Percentiles rank a stretch among this genome's conserved stretches.
These are phyloP conservation scores for Boletus reticulatus DNA, from an alignment of 768 basidiomycete species.

Conservation along the genomic window DNA sequence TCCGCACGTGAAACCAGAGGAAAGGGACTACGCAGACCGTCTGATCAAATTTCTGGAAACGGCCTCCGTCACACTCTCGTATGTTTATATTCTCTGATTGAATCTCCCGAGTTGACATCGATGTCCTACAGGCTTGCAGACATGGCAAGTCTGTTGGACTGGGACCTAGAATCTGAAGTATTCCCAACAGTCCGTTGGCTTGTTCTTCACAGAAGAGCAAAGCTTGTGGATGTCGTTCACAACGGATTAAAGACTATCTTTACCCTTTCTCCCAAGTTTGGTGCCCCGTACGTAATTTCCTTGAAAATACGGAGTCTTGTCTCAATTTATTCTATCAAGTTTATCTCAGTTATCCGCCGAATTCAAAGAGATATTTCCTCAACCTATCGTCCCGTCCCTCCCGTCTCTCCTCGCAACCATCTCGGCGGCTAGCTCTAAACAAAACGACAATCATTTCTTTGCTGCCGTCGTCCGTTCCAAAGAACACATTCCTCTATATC, in stretches of 20 bases:
- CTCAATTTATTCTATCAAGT: conserved; percentile 1
- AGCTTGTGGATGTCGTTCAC: conserved; percentile 85
- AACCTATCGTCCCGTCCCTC: conserved; percentile 63
- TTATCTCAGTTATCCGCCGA: conserved; percentile 48
- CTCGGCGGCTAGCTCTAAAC: conserved; percentile 63
- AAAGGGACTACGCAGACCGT: conserved; percentile 65
- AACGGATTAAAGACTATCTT: conserved; percentile 79
- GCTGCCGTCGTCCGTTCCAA: conserved; percentile 71
- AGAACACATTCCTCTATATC: conserved; percentile 66
- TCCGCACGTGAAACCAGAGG: conserved; percentile 60
- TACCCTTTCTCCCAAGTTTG: conserved; percentile 64
- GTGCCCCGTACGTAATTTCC: conserved; percentile 50
- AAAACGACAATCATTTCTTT: conserved; percentile 73
- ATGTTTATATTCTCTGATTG: conserved; percentile 28
- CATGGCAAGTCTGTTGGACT: conserved; percentile 77
- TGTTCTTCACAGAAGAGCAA: conserved; percentile 86
- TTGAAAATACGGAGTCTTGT: neutral
- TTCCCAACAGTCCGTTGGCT: conserved; percentile 92
- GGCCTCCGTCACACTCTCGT: conserved; percentile 76
- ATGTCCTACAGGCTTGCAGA: conserved; percentile 58
- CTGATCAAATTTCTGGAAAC: conserved; percentile 74
- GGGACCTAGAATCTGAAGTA: conserved; percentile 79
- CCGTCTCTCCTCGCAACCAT: conserved; percentile 73
- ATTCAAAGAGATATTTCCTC: conserved; percentile 61
- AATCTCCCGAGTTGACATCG: neutral